phyloP scores from a whole-genome alignment of 2,329 filamentous ascomycete genomes.

The Meredithiella fracta region DNA sequence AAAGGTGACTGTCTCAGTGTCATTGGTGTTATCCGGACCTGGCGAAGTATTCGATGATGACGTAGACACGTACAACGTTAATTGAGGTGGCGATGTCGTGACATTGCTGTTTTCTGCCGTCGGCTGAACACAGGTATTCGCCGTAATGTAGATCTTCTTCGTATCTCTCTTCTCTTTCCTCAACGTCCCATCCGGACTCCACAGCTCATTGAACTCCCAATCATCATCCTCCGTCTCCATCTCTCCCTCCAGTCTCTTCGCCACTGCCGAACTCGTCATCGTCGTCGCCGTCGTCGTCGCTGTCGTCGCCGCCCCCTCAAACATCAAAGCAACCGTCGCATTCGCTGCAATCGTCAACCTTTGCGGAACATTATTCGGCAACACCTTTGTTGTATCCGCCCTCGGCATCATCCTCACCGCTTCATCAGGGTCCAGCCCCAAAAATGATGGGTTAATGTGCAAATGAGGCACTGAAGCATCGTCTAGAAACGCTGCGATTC shows the following conservation, averaged over 20 bases:
- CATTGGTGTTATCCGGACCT: slow-evolving; percentile 36
- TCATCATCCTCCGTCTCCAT: slow-evolving; percentile 11
- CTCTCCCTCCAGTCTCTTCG: neutral
- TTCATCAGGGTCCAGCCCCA: slow-evolving; percentile 18
- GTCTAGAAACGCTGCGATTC: neutral
- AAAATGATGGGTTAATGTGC: slow-evolving; percentile 45
- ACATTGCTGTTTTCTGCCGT: slow-evolving; percentile 17
- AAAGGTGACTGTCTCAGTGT: slow-evolving; percentile 27
- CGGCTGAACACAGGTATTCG: slow-evolving; percentile 75
- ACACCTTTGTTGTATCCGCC: slow-evolving; percentile 33
- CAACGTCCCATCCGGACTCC: slow-evolving; percentile 8
- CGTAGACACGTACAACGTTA: slow-evolving; percentile 62
- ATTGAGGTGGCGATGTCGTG: slow-evolving; percentile 42
- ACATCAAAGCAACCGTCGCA: slow-evolving; percentile 31
- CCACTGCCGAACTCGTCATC: neutral
- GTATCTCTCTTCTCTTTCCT: slow-evolving; percentile 5
- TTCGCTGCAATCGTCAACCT: slow-evolving; percentile 46
- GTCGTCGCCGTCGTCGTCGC: slow-evolving; percentile 14
- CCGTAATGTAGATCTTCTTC: slow-evolving; percentile 53
- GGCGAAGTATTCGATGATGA: slow-evolving; percentile 46
- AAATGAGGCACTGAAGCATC: neutral
- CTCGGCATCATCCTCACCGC: slow-evolving; percentile 38
- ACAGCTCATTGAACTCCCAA: slow-evolving; percentile 14
- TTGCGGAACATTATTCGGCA: slow-evolving; percentile 48
- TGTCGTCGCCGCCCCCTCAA: slow-evolving; percentile 19